Evolutionary conservation across 331 rosid genomes (phyloP).

Genomic region (Acacia pycnantha): DNA sequence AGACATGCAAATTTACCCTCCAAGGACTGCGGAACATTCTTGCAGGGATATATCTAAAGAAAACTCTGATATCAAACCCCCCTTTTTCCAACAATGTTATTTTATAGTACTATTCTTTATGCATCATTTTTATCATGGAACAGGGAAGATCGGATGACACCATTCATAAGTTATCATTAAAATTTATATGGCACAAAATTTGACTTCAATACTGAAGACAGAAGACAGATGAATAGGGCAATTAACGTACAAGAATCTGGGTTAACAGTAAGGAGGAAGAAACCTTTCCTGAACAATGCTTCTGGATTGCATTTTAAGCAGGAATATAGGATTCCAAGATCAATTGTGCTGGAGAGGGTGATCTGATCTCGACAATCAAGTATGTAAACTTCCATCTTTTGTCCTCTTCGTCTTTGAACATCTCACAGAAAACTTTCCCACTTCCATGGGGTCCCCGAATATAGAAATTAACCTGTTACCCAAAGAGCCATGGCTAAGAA

Average conservation of each 20-base stretch:
- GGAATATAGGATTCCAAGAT: conserved; percentile 92
- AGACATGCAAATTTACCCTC: conserved; percentile 1
- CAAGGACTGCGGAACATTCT: neutral
- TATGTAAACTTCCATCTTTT: conserved; percentile 81
- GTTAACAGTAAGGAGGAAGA: conserved; percentile 32
- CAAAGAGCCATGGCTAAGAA: conserved; percentile 15
- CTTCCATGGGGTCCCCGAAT: conserved; percentile 89
- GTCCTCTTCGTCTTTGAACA: conserved; percentile 78
- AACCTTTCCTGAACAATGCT: conserved; percentile 30
- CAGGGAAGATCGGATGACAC: neutral
- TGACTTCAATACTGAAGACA: conserved; percentile 13
- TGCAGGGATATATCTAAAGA: neutral
- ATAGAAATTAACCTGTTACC: conserved; percentile 72
- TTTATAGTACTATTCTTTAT: neutral
- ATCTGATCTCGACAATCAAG: conserved; percentile 76
- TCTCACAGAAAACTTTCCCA: conserved; percentile 81
- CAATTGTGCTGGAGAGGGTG: conserved; percentile 75
- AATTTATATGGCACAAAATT: conserved; percentile 24
- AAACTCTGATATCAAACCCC: neutral
- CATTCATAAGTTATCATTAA: conserved; percentile 9
- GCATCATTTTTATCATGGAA: neutral
- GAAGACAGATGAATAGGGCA: conserved; percentile 9
- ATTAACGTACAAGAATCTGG: conserved; percentile 31
- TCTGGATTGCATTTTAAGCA: conserved; percentile 45
- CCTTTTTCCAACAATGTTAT: neutral